Evolutionary conservation across 2,329 filamentous ascomycete genomes (phyloP).

Genomic region (Fusarium fracticaudum): DNA sequence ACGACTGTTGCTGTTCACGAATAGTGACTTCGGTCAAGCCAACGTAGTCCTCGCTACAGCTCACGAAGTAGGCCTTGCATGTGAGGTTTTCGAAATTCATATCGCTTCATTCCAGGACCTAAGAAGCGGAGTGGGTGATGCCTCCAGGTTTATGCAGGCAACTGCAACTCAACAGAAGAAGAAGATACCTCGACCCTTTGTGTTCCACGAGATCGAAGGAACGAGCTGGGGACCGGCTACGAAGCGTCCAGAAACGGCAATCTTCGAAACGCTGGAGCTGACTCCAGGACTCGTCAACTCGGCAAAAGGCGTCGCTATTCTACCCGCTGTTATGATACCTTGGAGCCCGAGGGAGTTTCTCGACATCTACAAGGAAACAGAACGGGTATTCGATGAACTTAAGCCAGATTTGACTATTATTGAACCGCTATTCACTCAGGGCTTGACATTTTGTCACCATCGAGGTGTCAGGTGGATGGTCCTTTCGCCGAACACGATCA

Average conservation of each 20-base stretch:
- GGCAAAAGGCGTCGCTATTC: not conserved
- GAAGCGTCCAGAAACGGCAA: not conserved
- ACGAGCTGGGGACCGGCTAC: not conserved
- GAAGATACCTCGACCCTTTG: rapidly evolving
- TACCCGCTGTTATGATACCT: not conserved
- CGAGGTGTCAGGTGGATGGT: not conserved
- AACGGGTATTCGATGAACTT: not conserved
- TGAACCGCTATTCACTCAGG: not conserved
- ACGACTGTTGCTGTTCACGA: not conserved
- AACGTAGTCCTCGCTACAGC: not conserved
- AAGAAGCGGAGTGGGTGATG: not conserved
- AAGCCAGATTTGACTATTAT: not conserved
- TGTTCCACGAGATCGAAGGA: not conserved
- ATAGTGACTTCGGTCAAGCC: not conserved
- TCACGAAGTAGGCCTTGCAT: not conserved
- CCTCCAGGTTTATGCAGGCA: not conserved
- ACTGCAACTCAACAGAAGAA: not conserved
- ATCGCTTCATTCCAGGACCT: not conserved
- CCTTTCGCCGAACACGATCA: not conserved
- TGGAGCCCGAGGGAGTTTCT: not conserved
- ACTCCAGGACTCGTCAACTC: not conserved
- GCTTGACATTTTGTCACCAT: not conserved
- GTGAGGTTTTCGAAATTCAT: not conserved
- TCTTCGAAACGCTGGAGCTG: not conserved
- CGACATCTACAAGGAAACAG: not conserved